Percentiles rank a stretch among this genome's conserved stretches.
Conservation (phyloP, 805 yeast genomes). For the Wickerhamiella kazuoi region DNA sequence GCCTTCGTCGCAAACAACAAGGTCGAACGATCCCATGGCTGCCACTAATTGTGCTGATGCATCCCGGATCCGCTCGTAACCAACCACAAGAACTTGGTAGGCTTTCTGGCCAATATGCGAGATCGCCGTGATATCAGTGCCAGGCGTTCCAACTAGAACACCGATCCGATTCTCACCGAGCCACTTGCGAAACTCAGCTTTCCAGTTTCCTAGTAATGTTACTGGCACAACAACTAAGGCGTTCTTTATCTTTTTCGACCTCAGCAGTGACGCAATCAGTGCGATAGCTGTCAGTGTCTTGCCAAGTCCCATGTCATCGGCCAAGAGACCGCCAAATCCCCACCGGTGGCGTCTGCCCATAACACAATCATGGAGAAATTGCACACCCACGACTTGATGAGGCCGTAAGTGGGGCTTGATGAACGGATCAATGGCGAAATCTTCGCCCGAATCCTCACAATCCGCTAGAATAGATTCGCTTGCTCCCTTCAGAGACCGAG, state of each 20-base stretch:
- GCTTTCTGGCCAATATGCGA: conserved; percentile 46
- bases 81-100: conserved; percentile 67
- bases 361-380: conserved; percentile 65
- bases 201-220: conserved; percentile 77
- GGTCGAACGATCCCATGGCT: conserved; percentile 29
- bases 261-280: conserved; percentile 64
- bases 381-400: conserved; percentile 75
- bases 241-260: conserved; percentile 28
- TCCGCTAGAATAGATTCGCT: conserved; percentile 4
- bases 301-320: conserved; percentile 97
- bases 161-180: conserved; percentile 46
- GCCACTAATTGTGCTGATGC: conserved; percentile 1
- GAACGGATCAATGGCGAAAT: conserved; percentile 19
- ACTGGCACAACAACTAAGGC: conserved; percentile 82
- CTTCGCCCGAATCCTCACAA: not conserved
- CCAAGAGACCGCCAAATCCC: conserved; percentile 62
- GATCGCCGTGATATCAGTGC: conserved; percentile 28
- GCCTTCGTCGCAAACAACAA: conserved; percentile 88
- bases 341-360: conserved; percentile 40
- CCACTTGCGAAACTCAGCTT: conserved; percentile 79
- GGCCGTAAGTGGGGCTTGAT: conserved; percentile 35
- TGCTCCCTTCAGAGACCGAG: not conserved
- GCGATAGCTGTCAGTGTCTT: conserved; percentile 76
- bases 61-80: conserved; percentile 69
- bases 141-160: conserved; percentile 39